Percentiles rank a stretch among this genome's conserved stretches.
These are phyloP conservation scores for Bombardia bombarda DNA, from an alignment of 495 filamentous ascomycete genomes.

Conservation along the genomic window DNA sequence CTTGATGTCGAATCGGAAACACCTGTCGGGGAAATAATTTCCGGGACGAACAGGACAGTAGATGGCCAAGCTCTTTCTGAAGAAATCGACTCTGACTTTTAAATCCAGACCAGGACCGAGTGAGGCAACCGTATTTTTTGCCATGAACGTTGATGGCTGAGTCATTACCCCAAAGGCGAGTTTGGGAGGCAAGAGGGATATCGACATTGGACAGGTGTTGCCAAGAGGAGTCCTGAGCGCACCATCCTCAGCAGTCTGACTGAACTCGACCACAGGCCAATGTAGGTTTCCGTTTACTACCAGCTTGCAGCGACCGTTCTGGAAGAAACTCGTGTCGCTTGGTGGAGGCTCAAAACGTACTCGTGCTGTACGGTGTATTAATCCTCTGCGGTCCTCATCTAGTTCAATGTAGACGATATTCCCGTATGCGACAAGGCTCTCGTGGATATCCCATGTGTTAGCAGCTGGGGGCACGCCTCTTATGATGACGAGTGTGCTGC, in stretches of 20 bases:
- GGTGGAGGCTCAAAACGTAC: slow-evolving; percentile 34
- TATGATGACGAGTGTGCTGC: slow-evolving; percentile 17
- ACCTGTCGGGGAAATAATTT: slow-evolving; percentile 4
- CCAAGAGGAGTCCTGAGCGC: slow-evolving; percentile 18
- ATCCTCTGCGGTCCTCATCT: slow-evolving; percentile 12
- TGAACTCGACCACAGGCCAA: slow-evolving; percentile 7
- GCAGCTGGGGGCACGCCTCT: slow-evolving; percentile 13
- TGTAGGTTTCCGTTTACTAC: no score
- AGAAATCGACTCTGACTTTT: slow-evolving; percentile 37
- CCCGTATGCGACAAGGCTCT: slow-evolving; percentile 19
- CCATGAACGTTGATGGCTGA: slow-evolving; percentile 38
- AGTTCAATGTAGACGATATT: slow-evolving; percentile 27
- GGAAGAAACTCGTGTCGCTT: slow-evolving; percentile 10
- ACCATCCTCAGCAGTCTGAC: background rate
- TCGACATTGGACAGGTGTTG: slow-evolving; percentile 16
- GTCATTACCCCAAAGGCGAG: slow-evolving; percentile 50
- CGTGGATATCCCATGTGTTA: slow-evolving; percentile 19
- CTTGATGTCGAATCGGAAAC: slow-evolving; percentile 49
- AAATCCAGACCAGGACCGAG: background rate
- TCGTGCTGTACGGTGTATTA: slow-evolving; percentile 11
- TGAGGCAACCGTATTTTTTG: slow-evolving; percentile 29
- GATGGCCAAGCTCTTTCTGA: slow-evolving; percentile 32
- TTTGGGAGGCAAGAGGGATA: slow-evolving; percentile 21
- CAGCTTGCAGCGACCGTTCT: slow-evolving; percentile 1
- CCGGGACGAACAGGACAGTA: slow-evolving; percentile 13